phyloP scores from a whole-genome alignment of 768 basidiomycete genomes.

The Lentinula edodes region DNA sequence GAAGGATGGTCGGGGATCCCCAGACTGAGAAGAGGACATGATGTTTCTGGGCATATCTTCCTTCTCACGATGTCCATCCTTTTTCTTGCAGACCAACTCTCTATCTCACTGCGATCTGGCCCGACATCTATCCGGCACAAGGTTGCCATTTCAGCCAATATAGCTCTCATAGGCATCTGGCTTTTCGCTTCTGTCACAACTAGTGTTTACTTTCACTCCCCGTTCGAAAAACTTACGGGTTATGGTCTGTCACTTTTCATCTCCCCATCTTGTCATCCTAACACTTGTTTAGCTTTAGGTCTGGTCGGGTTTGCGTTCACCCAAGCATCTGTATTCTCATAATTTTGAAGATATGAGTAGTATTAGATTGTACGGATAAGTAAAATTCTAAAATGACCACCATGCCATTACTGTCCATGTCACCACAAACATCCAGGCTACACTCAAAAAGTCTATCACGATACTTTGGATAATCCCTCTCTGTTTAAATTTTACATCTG shows the following conservation, averaged over 20 bases:
- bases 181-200: conserved; percentile 75
- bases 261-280: neutral
- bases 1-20: conserved; percentile 47
- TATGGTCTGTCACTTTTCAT: conserved; percentile 50
- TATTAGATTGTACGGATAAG: neutral
- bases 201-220: conserved; percentile 86
- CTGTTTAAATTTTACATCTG: conserved; percentile 12
- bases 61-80: conserved; percentile 75
- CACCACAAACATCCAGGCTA: conserved; percentile 31
- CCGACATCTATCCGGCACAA: conserved; percentile 40
- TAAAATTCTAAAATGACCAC: conserved; percentile 22
- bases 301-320: conserved; percentile 12
- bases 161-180: conserved; percentile 56
- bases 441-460: conserved; percentile 30
- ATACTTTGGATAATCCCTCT: conserved; percentile 29
- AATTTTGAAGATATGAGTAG: neutral
- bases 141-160: conserved; percentile 39
- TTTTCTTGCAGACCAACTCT: conserved; percentile 75
- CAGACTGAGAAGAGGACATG: conserved; percentile 75
- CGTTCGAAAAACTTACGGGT: conserved; percentile 82
- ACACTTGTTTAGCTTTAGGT: conserved; percentile 12
- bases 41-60: conserved; percentile 92
- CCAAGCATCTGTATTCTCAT: conserved; percentile 11
- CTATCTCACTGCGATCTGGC: conserved; percentile 39
- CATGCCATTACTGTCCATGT: conserved; percentile 33